phyloP scores from a whole-genome alignment of 176 grass and related monocot species.

The bread wheat (Triticum aestivum) region DNA sequence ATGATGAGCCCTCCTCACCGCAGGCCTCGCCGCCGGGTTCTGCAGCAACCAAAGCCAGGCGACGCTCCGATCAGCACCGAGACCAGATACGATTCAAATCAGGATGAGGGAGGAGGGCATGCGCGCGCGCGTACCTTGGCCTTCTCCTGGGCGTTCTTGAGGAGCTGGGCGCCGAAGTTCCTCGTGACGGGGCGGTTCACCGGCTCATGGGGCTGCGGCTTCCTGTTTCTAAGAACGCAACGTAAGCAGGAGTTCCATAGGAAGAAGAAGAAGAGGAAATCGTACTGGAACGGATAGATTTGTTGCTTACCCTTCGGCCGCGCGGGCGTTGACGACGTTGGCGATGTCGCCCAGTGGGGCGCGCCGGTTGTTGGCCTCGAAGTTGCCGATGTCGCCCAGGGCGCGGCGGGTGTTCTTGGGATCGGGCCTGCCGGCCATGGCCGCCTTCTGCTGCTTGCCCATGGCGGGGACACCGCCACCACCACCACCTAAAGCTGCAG shows the following conservation, averaged over 20 bases:
- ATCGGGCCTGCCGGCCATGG: constrained; percentile 39
- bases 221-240: constrained; percentile 40
- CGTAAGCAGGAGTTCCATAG: background rate
- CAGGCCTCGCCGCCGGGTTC: constrained; percentile 10
- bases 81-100: background rate
- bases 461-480: constrained; percentile 26
- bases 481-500: constrained; percentile 31
- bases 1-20: background rate
- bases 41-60: constrained; percentile 16
- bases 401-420: constrained; percentile 45
- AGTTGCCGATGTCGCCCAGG: constrained; percentile 14
- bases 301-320: constrained; percentile 37
- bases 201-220: constrained; percentile 30
- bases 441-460: constrained; percentile 56
- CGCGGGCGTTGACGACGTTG: constrained; percentile 47
- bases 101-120: background rate
- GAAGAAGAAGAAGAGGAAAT: background rate
- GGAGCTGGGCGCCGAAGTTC: constrained; percentile 63
- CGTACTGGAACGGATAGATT: background rate
- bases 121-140: constrained; percentile 41
- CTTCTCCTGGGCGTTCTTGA: constrained; percentile 62
- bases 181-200: constrained; percentile 34
- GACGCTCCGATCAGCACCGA: background rate
- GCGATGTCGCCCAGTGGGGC: constrained; percentile 68
- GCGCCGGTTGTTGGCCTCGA: constrained; percentile 33